Evolutionary conservation across 2,329 filamentous ascomycete genomes (phyloP), one percentile per base, ranked within the genome.

Genomic region (Orbilia quercus): DNA sequence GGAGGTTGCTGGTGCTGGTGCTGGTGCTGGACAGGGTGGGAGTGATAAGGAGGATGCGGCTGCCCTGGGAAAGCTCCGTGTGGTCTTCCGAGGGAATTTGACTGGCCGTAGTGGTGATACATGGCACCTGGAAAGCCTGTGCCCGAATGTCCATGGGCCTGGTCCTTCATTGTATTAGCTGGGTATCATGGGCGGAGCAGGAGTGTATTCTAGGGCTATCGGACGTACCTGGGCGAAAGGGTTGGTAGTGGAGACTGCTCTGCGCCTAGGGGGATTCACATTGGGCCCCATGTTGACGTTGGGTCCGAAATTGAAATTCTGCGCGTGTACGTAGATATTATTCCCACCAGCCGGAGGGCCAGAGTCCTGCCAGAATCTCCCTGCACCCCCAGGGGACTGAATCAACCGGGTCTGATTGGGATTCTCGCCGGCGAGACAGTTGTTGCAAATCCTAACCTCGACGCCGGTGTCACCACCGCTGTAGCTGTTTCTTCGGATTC

Each of bases 401-500:
- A 73, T 73, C 44, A 59, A 62, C 34, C 66, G 57, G 18, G 22
- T 16, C 18, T 40, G 51, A 11, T 28, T 23, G 7, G 63, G 31
- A 28, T 70, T 53, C 36, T 63, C 70, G 25, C 72, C 75, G n/a
- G 70, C 69, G 12, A 77, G 74, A 51, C 76, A 77, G n/a, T 76
- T 66, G 23, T 77, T 75, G 40, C 76, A 77, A 25, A 77, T 77
- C 38, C 76, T 63, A 16, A 77, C 76, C 47, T 75, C 66, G 11
- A 76, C 59, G 28, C 74, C 76, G 3, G 74, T 66, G 38, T 77
- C 76, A 25, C 75, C 74, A 20, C 55, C 74, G 23, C 38, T 60
- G 14, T 66, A 67, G 31, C 63, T 67, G 28, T 47, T 23, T 50
- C 55, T 55, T 31, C 62, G 51, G 40, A 51, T 62, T 12, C 59